phyloP scores from a whole-genome alignment of 2,329 filamentous ascomycete genomes.

The Arthrobotrys conoides region DNA sequence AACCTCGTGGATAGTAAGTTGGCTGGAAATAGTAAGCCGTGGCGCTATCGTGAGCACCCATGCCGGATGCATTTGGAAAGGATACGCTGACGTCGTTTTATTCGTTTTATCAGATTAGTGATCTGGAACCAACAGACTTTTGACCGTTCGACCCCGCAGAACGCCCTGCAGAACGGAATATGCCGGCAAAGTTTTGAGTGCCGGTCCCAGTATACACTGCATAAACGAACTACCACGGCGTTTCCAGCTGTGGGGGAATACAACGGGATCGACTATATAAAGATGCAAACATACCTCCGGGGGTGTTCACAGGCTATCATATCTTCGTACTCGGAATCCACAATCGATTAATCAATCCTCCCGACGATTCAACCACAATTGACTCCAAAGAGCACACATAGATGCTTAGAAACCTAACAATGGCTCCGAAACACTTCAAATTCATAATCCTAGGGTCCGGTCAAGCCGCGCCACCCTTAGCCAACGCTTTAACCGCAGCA shows the following conservation, averaged over 20 bases:
- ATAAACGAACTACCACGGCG: no score
- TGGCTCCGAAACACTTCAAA: slow-evolving; percentile 66
- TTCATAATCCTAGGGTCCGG: slow-evolving; percentile 72
- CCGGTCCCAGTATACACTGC: neutral
- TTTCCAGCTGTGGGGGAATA: no score
- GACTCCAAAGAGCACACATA: neutral
- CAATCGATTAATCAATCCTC: no score
- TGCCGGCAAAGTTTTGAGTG: neutral
- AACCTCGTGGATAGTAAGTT: no score
- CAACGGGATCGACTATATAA: no score
- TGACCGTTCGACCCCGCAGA: slow-evolving; percentile 9
- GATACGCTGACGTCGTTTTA: slow-evolving; percentile 1
- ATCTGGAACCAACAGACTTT: slow-evolving; percentile 10
- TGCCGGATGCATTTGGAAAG: no score
- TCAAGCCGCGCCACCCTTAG: slow-evolving; percentile 71
- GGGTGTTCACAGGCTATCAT: no score
- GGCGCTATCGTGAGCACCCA: no score
- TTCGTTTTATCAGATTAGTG: slow-evolving; percentile 7
- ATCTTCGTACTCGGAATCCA: no score
- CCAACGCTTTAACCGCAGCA: slow-evolving; percentile 69
- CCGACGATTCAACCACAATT: no score
- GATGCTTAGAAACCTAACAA: slow-evolving; percentile 34
- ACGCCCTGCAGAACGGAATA: slow-evolving; percentile 2
- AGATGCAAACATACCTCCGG: no score
- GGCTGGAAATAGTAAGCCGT: no score